Percentiles rank a stretch among this genome's conserved stretches.
Evolutionary conservation across 805 yeast species (phyloP).

Genomic region (Yarrowia bubula): DNA sequence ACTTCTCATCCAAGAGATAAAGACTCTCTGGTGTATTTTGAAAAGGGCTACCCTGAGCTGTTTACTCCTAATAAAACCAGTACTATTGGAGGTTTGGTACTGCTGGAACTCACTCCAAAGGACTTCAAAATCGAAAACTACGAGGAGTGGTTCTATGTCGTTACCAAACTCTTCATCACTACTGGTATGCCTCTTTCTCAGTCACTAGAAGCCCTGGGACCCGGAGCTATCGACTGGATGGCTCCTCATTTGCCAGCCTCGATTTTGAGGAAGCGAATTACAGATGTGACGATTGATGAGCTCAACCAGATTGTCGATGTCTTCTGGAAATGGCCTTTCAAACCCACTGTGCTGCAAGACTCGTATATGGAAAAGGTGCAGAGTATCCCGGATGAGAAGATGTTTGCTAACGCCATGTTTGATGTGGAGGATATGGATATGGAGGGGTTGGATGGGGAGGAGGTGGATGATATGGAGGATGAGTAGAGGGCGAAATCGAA

Average conservation of each 20-base stretch:
- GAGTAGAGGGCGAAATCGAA: too few relatives aligned
- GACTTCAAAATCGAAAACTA: neutral
- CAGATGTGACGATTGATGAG: neutral
- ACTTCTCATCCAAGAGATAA: neutral
- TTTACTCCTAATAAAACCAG: neutral
- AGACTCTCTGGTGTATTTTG: neutral
- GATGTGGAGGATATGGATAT: neutral
- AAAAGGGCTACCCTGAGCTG: neutral
- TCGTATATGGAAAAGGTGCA: neutral
- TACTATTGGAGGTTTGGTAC: neutral
- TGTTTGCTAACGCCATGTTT: neutral
- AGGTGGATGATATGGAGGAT: neutral
- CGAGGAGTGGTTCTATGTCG: neutral
- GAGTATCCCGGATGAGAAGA: neutral
- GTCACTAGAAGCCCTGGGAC: neutral
- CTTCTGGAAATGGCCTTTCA: constrained; percentile 25
- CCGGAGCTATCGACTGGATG: constrained; percentile 21
- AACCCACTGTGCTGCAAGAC: neutral
- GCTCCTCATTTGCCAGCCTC: neutral
- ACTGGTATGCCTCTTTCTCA: neutral
- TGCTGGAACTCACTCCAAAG: constrained; percentile 14
- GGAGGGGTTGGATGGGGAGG: neutral
- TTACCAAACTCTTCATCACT: neutral
- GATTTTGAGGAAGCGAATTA: neutral
- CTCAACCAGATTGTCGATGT: neutral